Conservation (phyloP, 2,329 filamentous ascomycete genomes). For the Elsinoe arachidis region DNA sequence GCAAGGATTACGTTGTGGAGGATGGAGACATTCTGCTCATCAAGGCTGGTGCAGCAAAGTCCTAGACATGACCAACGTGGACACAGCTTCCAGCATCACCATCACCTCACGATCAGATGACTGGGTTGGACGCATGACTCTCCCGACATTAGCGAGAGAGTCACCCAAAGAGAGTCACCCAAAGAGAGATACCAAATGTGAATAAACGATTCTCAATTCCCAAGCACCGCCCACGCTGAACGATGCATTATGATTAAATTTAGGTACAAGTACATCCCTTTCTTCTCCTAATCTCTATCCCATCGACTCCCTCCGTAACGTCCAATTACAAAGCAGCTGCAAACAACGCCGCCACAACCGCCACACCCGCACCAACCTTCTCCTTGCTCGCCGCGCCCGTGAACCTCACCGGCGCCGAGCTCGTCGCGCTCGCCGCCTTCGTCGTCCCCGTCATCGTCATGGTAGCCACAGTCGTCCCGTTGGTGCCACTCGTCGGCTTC, state of each 20-base stretch:
- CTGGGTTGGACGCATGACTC: not conserved
- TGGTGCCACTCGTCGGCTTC: not conserved
- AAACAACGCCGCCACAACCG: not conserved
- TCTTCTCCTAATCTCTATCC: not conserved
- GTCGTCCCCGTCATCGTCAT: not conserved
- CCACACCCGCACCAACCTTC: slow-evolving; percentile 4
- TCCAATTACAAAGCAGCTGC: not conserved
- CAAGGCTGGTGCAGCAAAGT: slow-evolving; percentile 78
- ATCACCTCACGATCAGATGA: not conserved
- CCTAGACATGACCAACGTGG: slow-evolving; percentile 17
- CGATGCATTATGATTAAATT: slow-evolving; percentile 4
- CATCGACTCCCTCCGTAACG: not conserved
- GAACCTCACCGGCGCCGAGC: not conserved
- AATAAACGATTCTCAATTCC: slow-evolving; percentile 1
- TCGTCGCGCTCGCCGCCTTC: not conserved
- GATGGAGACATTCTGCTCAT: slow-evolving; percentile 78
- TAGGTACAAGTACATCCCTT: not conserved
- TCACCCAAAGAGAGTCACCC: not conserved
- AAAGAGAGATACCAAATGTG: slow-evolving; percentile 9
- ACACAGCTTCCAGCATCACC: not conserved
- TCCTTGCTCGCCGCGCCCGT: slow-evolving; percentile 6
- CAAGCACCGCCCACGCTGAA: not conserved
- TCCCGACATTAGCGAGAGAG: not conserved
- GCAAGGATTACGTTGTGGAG: slow-evolving; percentile 89
- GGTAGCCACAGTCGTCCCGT: not conserved